Evolutionary conservation across 148 eudicot species (phyloP).

Genomic region (Drosera capensis): DNA sequence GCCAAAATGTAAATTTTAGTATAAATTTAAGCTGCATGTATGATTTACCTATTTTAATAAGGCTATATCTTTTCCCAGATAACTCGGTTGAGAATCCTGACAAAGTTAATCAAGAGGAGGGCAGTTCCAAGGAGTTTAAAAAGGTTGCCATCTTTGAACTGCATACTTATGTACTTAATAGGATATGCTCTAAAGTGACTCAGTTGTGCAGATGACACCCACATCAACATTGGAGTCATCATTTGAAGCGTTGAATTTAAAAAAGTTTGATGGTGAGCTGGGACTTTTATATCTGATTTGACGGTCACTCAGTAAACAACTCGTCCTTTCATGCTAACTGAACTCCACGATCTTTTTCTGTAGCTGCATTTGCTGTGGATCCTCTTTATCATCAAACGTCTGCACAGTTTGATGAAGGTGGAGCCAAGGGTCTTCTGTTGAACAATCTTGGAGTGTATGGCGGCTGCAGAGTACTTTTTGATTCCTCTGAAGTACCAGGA

Average conservation of each 20-base stretch:
- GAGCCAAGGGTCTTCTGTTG: conserved; percentile 87
- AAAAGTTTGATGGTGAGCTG: conserved; percentile 66
- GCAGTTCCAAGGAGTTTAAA: conserved; percentile 3
- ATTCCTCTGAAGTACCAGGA: conserved; percentile 86
- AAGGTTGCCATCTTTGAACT: conserved; percentile 4
- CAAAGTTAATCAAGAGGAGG: conserved; percentile 4
- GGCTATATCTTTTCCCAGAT: background rate
- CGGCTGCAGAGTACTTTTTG: conserved; percentile 79
- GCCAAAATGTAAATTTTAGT: too few relatives aligned
- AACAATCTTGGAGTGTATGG: conserved; percentile 93
- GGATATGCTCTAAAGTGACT: background rate
- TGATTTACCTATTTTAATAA: too few relatives aligned
- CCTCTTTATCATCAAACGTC: conserved; percentile 97
- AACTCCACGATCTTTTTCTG: too few relatives aligned
- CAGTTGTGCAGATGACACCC: conserved; percentile 63
- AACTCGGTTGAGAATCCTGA: conserved; percentile 1
- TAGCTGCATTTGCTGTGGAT: conserved; percentile 91
- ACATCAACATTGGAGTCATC: conserved; percentile 81
- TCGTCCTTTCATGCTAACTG: too few relatives aligned
- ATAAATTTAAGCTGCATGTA: too few relatives aligned
- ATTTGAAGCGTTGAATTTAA: conserved; percentile 72
- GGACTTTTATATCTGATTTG: background rate
- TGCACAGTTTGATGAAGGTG: conserved; percentile 98
- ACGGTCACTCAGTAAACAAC: background rate
- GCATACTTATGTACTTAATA: background rate